Evolutionary conservation across 1,284 basidiomycete species (phyloP), one percentile per base, ranked within the genome.

Genomic region (Ceratobasidium papillatum): DNA sequence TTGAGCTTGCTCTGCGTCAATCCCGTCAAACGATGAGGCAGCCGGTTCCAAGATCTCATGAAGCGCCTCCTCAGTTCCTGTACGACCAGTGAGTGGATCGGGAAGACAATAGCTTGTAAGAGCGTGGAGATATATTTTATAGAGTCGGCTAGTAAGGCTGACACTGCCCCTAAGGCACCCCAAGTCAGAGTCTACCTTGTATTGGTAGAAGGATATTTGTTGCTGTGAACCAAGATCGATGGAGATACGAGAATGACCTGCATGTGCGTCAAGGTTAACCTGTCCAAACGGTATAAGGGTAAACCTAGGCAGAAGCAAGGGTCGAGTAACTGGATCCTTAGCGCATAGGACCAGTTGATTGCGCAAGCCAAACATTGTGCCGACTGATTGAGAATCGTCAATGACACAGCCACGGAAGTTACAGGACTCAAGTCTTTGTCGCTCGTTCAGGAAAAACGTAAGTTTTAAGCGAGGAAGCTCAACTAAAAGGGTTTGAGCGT

Each of bases 1-100:
- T 1, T 79, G 64, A 1, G 73, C 76, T 25, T 85, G 83, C 0
- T 78, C 76, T 4, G 34, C 14, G 3, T 74, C 74, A 4, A 87
- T 80, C 8, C 74, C 77, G 75, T 82, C 80, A 74, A 85, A 85
- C 0, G 87, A 85, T n/a, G 77, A 79, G 27, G 80, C 84, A 9
- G 78, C 74, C 0, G 85, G 82, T 2, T 84, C 85, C 0, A 74
- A 77, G 2, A 87, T 77, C 22, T 83, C 78, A 45, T 79, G 77
- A 19, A 87, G 76, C 0, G 86, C 87, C 68, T 87, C 83, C 69
- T 87, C 83, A 1, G 82, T 84, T 3, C 87, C 87, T 0, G 83
- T 84, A 34, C 80, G 82, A 11, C 82, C 78, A 0, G 84, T 85
- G 8, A 89, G 79, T 0, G 84, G 85, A 77, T 88, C 87, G 3